Evolutionary conservation across 371 early-diverging fungal species (phyloP).

Genomic region (Mucor velutinosus): DNA sequence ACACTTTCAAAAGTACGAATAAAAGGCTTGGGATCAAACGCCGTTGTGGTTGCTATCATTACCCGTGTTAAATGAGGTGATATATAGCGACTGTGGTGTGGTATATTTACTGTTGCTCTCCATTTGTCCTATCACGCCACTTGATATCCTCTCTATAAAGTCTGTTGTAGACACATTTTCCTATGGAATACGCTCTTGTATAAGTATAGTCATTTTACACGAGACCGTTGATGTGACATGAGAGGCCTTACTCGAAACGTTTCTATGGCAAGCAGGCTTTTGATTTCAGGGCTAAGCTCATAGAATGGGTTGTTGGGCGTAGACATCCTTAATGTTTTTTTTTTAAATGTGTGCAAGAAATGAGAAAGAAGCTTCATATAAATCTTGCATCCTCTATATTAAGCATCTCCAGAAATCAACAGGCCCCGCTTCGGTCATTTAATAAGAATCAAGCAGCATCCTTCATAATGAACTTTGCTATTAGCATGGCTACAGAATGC

Average conservation of each 20-base stretch:
- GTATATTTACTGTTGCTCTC: slow-evolving; percentile 11
- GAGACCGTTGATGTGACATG: neutral
- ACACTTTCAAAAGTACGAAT: slow-evolving; percentile 89
- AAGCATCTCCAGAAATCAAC: neutral
- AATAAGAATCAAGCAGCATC: too few relatives aligned
- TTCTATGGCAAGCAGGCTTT: slow-evolving; percentile 18
- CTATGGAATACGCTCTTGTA: slow-evolving; percentile 22
- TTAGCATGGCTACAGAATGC: too few relatives aligned
- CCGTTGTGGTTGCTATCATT: slow-evolving; percentile 6
- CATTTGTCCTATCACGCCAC: slow-evolving; percentile 37
- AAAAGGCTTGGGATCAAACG: slow-evolving; percentile 81
- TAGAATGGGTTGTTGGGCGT: slow-evolving; percentile 19
- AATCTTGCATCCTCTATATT: neutral
- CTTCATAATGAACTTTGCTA: too few relatives aligned
- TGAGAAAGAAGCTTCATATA: neutral
- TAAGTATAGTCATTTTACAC: too few relatives aligned
- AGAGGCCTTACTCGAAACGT: slow-evolving; percentile 20
- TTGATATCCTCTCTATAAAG: slow-evolving; percentile 61
- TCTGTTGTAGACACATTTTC: slow-evolving; percentile 57
- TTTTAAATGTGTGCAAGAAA: neutral
- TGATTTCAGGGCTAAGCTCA: slow-evolving; percentile 24
- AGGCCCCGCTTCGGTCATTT: neutral
- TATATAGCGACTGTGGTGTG: slow-evolving; percentile 14
- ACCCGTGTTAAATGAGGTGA: slow-evolving; percentile 14
- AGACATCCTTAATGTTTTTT: neutral